These are phyloP conservation scores for Trichoderma sp. DNA, from an alignment of 2,329 filamentous ascomycete genomes.

Conservation along the genomic window DNA sequence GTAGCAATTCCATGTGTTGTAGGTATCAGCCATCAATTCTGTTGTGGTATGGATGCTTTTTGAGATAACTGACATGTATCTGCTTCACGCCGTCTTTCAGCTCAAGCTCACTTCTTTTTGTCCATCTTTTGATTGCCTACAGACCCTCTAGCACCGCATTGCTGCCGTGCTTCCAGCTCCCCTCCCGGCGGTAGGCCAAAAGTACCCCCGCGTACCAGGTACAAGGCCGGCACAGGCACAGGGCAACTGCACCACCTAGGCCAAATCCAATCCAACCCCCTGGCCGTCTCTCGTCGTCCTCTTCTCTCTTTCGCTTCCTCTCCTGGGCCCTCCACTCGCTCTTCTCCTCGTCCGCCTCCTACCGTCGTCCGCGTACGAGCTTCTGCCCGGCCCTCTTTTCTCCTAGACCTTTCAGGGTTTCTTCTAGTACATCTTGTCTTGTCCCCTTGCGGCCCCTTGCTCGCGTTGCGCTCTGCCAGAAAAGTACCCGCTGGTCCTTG, in stretches of 20 bases:
- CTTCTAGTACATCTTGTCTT: slow-evolving; percentile 24
- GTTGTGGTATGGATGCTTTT: too few relatives aligned
- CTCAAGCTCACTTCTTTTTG: too few relatives aligned
- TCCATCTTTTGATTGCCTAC: too few relatives aligned
- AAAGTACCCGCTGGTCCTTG: slow-evolving; percentile 19
- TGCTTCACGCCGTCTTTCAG: too few relatives aligned
- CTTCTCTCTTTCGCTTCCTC: slow-evolving; percentile 39
- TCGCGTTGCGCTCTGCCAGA: slow-evolving; percentile 24
- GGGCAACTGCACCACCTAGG: neutral
- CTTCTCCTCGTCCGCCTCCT: slow-evolving; percentile 40
- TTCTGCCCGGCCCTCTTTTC: slow-evolving; percentile 31
- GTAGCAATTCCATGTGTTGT: neutral
- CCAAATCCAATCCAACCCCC: slow-evolving; percentile 19
- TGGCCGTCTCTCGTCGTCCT: slow-evolving; percentile 30
- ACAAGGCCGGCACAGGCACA: neutral
- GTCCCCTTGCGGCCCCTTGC: slow-evolving; percentile 19
- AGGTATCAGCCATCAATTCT: neutral
- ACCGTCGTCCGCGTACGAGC: slow-evolving; percentile 32
- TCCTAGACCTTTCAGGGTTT: slow-evolving; percentile 21
- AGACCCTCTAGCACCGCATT: too few relatives aligned
- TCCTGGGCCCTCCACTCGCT: slow-evolving; percentile 37
- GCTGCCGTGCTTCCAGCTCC: neutral
- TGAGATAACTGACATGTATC: too few relatives aligned
- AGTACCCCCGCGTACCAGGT: neutral
- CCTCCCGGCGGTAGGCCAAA: neutral